A percentile compares a stretch with the other conserved stretches of the same genome.
phyloP scores from a whole-genome alignment of 1,139 yeast species.

The Sugiyamaella novakii region DNA sequence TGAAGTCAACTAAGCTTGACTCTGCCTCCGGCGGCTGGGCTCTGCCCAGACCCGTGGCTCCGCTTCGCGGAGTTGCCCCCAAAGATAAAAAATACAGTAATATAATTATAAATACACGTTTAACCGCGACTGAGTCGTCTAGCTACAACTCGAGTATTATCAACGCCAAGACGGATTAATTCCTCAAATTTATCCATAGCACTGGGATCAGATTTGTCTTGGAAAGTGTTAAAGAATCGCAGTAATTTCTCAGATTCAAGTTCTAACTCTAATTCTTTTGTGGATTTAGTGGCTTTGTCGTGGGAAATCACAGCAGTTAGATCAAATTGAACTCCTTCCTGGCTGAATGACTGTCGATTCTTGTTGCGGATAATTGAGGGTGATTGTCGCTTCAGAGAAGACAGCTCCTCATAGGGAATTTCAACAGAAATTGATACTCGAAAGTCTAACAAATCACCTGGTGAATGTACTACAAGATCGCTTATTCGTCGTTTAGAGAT shows the following conservation, averaged over 20 bases:
- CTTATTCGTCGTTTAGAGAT: constrained; percentile 73
- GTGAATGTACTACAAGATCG: constrained; percentile 70
- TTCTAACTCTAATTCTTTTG: constrained; percentile 54
- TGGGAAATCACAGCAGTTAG: constrained; percentile 39
- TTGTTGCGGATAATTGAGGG: constrained; percentile 54
- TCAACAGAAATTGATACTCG: constrained; percentile 76
- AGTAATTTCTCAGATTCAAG: constrained; percentile 66
- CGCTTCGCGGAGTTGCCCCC: too few relatives aligned
- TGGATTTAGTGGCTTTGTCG: constrained; percentile 23
- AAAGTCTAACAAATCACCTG: constrained; percentile 75
- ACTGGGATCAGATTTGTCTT: constrained; percentile 30
- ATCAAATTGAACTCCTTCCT: constrained; percentile 40
- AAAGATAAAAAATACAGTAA: constrained; percentile 6
- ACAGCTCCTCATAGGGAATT: constrained; percentile 50
- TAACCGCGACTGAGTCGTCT: constrained; percentile 29
- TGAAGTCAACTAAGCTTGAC: constrained; percentile 25
- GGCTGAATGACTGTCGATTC: constrained; percentile 45
- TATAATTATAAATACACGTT: too few relatives aligned
- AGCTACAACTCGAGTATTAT: constrained; percentile 35
- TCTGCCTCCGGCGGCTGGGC: neutral
- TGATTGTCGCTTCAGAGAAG: constrained; percentile 19
- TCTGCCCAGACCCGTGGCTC: too few relatives aligned
- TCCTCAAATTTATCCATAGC: constrained; percentile 44
- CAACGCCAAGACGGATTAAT: constrained; percentile 39
- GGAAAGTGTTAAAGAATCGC: constrained; percentile 55